Base-by-base conservation (phyloP, 495 filamentous ascomycete species). In the Penicillium taxi region DNA sequence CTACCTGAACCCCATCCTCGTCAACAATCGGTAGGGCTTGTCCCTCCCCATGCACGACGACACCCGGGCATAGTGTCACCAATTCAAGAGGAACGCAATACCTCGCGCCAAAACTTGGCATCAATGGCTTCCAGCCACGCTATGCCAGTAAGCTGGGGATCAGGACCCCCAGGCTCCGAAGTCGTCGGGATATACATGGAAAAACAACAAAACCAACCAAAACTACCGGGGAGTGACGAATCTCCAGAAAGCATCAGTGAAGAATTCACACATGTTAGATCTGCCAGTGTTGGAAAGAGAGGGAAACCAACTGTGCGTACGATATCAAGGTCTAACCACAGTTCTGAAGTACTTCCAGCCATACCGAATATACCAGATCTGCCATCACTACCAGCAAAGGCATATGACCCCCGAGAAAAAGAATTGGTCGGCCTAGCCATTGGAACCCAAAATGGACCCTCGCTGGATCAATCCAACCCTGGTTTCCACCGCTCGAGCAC, bases 91-190 rank as follows among this genome's bases (percentile, higher is more conserved):
- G 50, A 50, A 5, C 7, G 26, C 26, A 6, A 28, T 55, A 24
- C 41, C 56, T 33, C 52, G 55, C 29, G 52, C 1, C 47, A 45
- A 9, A 59, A 49, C 7, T 66, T 75, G 51, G 75, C 73, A 13
- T 90, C 85, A 0, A 84, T 81, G 51, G 86, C 86, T 6, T 93
- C 88, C 5, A 94, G 86, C 56, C 74, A 77, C 35, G 82, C 76
- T 0, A 84, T 93, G 37, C 86, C 87, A 2, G 71, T 75, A 6
- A 80, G 71, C 47, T 89, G 83, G 76, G 71, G 66, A 24, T 72
- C 70, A 19, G 75, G 70, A 3, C 61, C 61, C 4, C 64, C 67
- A 5, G 64, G 63, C 40, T 74, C 67, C 9, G 67, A 72, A 14
- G 64, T 69, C 14, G 39, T 66, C 11, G 64, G 55, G 6, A 48